Base-by-base conservation (phyloP, 345 rosid species). In the Eucalyptus leucophloia region DNA sequence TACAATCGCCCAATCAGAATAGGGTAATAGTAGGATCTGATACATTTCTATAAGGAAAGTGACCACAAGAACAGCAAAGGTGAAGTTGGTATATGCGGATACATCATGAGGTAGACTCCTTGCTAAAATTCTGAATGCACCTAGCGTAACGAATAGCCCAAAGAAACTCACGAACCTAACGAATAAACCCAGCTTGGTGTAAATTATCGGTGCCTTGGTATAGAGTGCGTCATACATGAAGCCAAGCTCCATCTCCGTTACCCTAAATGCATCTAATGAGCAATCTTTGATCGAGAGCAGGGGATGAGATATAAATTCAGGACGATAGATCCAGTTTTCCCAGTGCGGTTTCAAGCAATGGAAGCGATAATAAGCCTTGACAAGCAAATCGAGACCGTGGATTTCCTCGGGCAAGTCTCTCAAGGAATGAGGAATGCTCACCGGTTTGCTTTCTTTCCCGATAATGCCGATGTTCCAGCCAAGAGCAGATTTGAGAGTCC, bases 171-270 rank as follows among this genome's bases (percentile, higher is more conserved):
- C 6, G 28, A 47, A 87, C 7, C 86, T 32, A 45, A 28, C 83
- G 37, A 77, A 1, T 30, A 51, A 16, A 28, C 87, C 72, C 30
- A 18, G 15, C 72, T 87, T 87, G 1, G 53, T 17, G 49, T 77
- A 23, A 40, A 45, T 69, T 26, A 77, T 28, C 5, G 44, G 51
- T 18, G 89, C 88, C 88, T 90, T 32, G 65, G 92, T 91, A 56
- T 90, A 87, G 34, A 88, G 91, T 81, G 85, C 72, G 34, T 90
- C 90, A 14, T 72, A 90, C 72, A 91, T 45, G 88, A 91, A 88
- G 12, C 88, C 89, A 6, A 90, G 90, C 86, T 90, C 91, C 32
- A 90, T 86, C 47, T 88, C 90, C 9, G 86, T 49, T 18, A 90
- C 87, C 50, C 21, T 32, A 37, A 89, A 87, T 32, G 91, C 89